Percentiles rank a stretch among this genome's conserved stretches.
These are phyloP conservation scores for Naganishia sp. DNA, from an alignment of 1,284 basidiomycete species.

Conservation along the genomic window DNA sequence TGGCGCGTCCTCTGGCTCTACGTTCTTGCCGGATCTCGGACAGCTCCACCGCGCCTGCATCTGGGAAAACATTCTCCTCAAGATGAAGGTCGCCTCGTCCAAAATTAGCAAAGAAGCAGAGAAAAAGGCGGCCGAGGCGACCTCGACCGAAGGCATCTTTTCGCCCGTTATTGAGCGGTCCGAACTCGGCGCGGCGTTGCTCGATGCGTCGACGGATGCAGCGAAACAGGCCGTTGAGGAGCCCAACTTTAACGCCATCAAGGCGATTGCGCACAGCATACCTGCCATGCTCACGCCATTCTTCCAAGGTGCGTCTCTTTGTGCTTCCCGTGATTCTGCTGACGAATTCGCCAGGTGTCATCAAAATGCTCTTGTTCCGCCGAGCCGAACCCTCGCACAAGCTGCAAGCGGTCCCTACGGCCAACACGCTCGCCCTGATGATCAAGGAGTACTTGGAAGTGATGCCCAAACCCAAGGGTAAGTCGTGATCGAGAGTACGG, in stretches of 20 bases:
- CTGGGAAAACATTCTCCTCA: conserved; percentile 83
- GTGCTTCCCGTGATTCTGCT: background rate
- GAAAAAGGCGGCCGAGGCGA: conserved; percentile 1
- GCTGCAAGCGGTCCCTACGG: conserved; percentile 71
- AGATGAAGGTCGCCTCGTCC: conserved; percentile 58
- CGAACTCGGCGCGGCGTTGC: conserved; percentile 16
- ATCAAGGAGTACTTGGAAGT: conserved; percentile 69
- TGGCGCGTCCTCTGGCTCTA: conserved; percentile 64
- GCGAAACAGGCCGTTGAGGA: conserved; percentile 8
- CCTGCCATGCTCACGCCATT: conserved; percentile 78
- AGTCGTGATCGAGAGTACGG: background rate
- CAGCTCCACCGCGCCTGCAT: conserved; percentile 77
- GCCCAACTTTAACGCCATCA: conserved; percentile 34
- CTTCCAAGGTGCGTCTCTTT: conserved; percentile 70
- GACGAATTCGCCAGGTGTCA: conserved; percentile 63
- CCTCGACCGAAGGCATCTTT: background rate
- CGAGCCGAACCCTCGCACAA: conserved; percentile 74
- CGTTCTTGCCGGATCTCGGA: conserved; percentile 74
- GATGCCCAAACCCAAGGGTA: conserved; percentile 14
- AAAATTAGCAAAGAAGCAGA: conserved; percentile 35
- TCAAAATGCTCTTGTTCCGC: conserved; percentile 79
- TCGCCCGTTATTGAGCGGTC: conserved; percentile 17
- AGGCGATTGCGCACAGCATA: conserved; percentile 28
- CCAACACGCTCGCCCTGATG: conserved; percentile 68
- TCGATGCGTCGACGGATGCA: background rate